Evolutionary conservation across 768 basidiomycete genomes (phyloP).

Genomic region (Auricularia auricula-judae): DNA sequence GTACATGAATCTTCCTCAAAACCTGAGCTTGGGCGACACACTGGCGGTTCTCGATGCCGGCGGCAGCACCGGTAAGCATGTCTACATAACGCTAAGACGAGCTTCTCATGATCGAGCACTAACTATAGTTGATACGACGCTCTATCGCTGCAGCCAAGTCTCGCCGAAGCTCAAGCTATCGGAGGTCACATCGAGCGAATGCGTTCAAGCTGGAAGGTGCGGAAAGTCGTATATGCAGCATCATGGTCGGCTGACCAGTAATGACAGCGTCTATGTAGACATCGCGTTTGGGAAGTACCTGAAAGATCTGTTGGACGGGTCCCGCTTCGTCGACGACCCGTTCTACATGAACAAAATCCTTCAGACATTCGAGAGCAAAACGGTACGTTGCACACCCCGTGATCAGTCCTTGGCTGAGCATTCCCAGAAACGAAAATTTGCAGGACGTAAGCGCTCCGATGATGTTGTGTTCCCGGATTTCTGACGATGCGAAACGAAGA

Average conservation of each 20-base stretch:
- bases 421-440: background rate
- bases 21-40: background rate
- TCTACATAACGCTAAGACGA: too few relatives aligned
- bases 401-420: background rate
- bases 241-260: background rate
- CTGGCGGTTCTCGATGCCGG: conserved; percentile 3
- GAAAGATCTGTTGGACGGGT: background rate
- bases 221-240: background rate
- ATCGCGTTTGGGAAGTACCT: background rate
- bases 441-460: background rate
- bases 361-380: background rate
- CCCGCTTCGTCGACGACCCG: background rate
- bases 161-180: background rate
- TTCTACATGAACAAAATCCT: background rate
- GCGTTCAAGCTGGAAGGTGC: background rate
- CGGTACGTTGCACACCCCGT: background rate
- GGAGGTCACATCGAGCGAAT: background rate
- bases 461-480: background rate
- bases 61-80: background rate
- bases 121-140: background rate
- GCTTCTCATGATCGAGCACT: too few relatives aligned
- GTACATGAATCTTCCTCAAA: background rate
- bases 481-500: background rate
- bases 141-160: background rate
- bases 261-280: background rate